Percentiles rank a stretch among this genome's conserved stretches.
These are phyloP conservation scores for Yarrowia galli DNA, from an alignment of 1,139 yeast genomes.

Conservation along the genomic window DNA sequence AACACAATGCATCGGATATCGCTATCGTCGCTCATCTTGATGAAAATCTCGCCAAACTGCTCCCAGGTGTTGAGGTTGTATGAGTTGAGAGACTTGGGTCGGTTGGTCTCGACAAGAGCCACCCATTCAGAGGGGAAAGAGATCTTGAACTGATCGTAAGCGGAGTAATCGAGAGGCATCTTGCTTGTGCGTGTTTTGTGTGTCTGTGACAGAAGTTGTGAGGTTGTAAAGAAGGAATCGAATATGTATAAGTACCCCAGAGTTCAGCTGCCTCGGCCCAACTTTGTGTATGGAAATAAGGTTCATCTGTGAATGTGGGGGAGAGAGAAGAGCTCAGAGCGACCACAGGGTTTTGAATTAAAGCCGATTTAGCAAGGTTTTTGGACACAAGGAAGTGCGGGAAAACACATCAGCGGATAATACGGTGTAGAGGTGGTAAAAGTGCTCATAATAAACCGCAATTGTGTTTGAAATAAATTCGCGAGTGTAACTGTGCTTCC, in stretches of 20 bases:
- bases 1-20: slow-evolving; percentile 64
- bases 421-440: too few relatives aligned
- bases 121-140: slow-evolving; percentile 55
- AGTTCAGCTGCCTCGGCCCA: slow-evolving; percentile 37
- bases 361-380: slow-evolving; percentile 29
- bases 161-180: slow-evolving; percentile 41
- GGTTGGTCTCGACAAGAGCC: slow-evolving; percentile 67
- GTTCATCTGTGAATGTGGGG: slow-evolving; percentile 34
- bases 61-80: slow-evolving; percentile 63
- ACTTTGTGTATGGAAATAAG: background rate
- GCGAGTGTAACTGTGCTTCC: background rate
- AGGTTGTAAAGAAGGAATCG: background rate
- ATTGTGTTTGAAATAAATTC: background rate
- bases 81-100: slow-evolving; percentile 69
- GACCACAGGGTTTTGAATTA: slow-evolving; percentile 6
- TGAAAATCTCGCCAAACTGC: slow-evolving; percentile 62
- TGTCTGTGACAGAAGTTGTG: background rate
- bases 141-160: slow-evolving; percentile 43
- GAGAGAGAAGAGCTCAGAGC: too few relatives aligned
- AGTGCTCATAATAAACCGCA: too few relatives aligned
- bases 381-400: background rate
- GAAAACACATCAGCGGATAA: too few relatives aligned
- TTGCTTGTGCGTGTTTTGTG: background rate
- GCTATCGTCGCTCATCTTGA: slow-evolving; percentile 56
- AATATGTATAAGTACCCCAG: slow-evolving; percentile 20